Conservation (phyloP, 2,329 filamentous ascomycete genomes). For the Apiospora pterosperma region DNA sequence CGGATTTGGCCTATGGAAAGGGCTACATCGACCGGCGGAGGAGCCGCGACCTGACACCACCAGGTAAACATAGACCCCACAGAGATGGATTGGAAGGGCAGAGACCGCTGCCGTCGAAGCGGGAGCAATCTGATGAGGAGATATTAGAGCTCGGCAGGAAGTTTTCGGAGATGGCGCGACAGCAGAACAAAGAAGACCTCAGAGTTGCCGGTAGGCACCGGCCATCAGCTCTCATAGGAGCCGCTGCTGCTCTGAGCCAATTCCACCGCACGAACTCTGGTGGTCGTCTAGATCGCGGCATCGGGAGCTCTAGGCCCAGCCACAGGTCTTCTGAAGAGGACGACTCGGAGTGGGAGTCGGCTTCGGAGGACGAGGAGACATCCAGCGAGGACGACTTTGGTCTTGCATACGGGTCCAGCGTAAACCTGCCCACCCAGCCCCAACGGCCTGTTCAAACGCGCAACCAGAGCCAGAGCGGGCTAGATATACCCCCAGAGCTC, state of each 20-base stretch:
- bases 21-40: conserved; percentile 47
- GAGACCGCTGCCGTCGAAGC: conserved; percentile 19
- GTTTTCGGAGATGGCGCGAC: conserved; percentile 49
- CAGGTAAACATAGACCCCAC: conserved; percentile 12
- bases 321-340: conserved; percentile 36
- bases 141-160: conserved; percentile 53
- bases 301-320: conserved; percentile 37
- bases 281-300: conserved; percentile 31
- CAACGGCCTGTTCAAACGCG: not conserved
- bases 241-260: conserved; percentile 37
- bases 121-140: conserved; percentile 51
- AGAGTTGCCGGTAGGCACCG: conserved; percentile 36
- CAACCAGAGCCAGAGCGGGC: conserved; percentile 12
- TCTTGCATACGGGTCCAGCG: conserved; percentile 39
- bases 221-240: conserved; percentile 35
- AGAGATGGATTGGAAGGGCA: conserved; percentile 14
- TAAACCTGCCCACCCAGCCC: conserved; percentile 17
- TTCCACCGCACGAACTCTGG: conserved; percentile 37
- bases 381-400: conserved; percentile 38
- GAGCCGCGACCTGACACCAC: conserved; percentile 29
- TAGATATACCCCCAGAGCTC: conserved; percentile 14
- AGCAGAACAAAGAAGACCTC: conserved; percentile 48
- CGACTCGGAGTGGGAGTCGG: conserved; percentile 54
- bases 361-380: conserved; percentile 44
- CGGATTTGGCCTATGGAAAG: conserved; percentile 64